Evolutionary conservation across 2,329 filamentous ascomycete species (phyloP).

Genomic region (Neonectria faginata): DNA sequence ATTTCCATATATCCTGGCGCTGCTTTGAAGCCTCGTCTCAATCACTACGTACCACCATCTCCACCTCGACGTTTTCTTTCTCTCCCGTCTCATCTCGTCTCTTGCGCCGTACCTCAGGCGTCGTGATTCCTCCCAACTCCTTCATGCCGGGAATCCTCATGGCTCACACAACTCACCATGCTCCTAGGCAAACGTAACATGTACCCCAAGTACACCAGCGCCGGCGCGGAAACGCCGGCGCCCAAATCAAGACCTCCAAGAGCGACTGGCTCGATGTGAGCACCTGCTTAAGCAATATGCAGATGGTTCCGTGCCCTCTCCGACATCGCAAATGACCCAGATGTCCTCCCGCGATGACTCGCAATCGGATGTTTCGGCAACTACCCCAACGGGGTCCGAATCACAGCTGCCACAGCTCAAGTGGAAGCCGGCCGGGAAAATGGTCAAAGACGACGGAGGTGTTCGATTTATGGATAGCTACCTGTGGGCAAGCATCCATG

Average conservation of each 20-base stretch:
- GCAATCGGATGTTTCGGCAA: constrained; percentile 43
- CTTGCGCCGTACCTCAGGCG: constrained; percentile 11
- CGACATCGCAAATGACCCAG: constrained; percentile 33
- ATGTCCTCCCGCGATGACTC: constrained; percentile 37
- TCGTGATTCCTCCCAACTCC: neutral
- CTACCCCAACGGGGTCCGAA: constrained; percentile 48
- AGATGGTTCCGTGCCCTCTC: constrained; percentile 48
- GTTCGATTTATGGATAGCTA: constrained; percentile 69
- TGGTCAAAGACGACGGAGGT: constrained; percentile 66
- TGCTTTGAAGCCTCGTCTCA: constrained; percentile 5
- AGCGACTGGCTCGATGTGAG: constrained; percentile 69
- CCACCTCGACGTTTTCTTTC: neutral
- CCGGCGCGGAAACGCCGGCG: constrained; percentile 69
- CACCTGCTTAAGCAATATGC: constrained; percentile 70
- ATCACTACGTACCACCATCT: neutral
- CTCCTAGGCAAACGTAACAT: constrained; percentile 67
- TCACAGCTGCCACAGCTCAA: constrained; percentile 36
- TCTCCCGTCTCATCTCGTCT: constrained; percentile 9
- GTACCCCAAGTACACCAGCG: constrained; percentile 70
- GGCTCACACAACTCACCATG: constrained; percentile 27
- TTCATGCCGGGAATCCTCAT: neutral
- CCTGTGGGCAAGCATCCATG: constrained; percentile 65
- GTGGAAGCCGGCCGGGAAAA: constrained; percentile 63
- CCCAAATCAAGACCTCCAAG: constrained; percentile 71
- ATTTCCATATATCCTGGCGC: constrained; percentile 36